Evolutionary conservation across 495 filamentous ascomycete species (phyloP), one percentile per base, ranked within the genome.

Genomic region (Bombardia bombarda): DNA sequence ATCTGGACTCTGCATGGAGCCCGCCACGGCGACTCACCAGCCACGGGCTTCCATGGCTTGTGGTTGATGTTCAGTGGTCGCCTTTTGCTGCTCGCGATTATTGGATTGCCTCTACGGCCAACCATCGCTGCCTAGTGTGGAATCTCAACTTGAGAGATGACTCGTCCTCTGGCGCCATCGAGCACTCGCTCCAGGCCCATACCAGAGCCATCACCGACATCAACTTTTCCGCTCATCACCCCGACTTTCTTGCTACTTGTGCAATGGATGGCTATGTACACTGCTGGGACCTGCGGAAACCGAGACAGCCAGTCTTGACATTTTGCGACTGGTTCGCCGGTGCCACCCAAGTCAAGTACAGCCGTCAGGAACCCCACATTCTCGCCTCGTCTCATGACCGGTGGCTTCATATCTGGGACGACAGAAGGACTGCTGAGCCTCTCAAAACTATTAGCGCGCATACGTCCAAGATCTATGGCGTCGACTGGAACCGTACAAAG

Each of bases 21-120:
- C 86, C 86, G 12, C 90, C 90, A 24, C 82, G 89, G 10, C 80
- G 90, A 55, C 78, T 97, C 20, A 81, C 82, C 47, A 71, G 68
- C 40, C 86, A 95, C 58, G 82, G 86, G 28, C 83, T 87, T 7
- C 82, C 85, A n/a, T 95, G 90, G 87, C 80, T 93, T 39, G 90
- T 97, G 4, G 87, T 90, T n/a, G 90, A 97, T 62, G 90, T 97
- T 31, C 90, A 97, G 63, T 97, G 90, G 90, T 94, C 87, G 4
- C 90, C 90, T 12, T 95, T 95, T 51, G 84, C 89, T 8, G 79
- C 78, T 7, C 78, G 90, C 34, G 84, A 94, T 52, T 87, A 85
- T 51, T 95, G 90, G 90, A 85, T 97, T 18, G 87, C 84, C 19
- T 94, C 87, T 33, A 94, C 90, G 3, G 87, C 86, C 21, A 95